Conservation (phyloP, 2,329 filamentous ascomycete genomes). For the Pseudogymnoascus sp. region DNA sequence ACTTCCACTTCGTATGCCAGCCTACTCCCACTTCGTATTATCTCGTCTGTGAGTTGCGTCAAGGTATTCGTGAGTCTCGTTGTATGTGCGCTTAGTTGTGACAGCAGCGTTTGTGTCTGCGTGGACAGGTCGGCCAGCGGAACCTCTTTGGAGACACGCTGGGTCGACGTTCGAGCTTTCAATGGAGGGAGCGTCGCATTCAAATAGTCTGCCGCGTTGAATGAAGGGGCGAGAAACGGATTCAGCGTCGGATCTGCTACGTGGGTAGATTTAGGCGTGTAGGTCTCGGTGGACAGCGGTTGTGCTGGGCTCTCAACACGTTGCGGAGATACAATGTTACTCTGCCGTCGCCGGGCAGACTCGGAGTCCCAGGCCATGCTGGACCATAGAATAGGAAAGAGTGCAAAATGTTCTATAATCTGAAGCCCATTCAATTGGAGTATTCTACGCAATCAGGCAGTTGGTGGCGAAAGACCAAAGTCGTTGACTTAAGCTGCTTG, state of each 20-base stretch:
- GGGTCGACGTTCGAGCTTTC: constrained; percentile 28
- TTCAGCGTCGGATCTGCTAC: constrained; percentile 64
- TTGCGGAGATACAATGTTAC: constrained; percentile 20
- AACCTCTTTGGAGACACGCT: constrained; percentile 31
- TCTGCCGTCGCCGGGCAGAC: constrained; percentile 20
- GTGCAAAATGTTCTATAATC: neutral
- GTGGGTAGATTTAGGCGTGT: constrained; percentile 43
- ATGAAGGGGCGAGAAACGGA: constrained; percentile 66
- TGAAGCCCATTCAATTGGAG: neutral
- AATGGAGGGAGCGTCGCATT: constrained; percentile 71
- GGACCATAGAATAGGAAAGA: neutral
- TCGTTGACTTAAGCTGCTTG: neutral
- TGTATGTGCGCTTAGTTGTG: constrained; percentile 82
- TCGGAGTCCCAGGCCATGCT: constrained; percentile 22
- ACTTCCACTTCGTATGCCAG: constrained; percentile 93
- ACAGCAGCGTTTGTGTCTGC: constrained; percentile 75
- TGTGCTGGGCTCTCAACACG: constrained; percentile 7
- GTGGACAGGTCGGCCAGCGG: constrained; percentile 69
- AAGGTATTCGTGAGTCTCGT: constrained; percentile 72
- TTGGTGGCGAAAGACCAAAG: neutral
- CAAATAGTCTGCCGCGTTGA: constrained; percentile 79
- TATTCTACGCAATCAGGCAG: neutral
- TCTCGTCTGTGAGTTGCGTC: constrained; percentile 89
- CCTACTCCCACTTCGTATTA: constrained; percentile 77
- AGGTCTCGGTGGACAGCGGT: constrained; percentile 12